Base-by-base conservation (phyloP, 2,329 filamentous ascomycete species). In the Aspergillus japonicus region DNA sequence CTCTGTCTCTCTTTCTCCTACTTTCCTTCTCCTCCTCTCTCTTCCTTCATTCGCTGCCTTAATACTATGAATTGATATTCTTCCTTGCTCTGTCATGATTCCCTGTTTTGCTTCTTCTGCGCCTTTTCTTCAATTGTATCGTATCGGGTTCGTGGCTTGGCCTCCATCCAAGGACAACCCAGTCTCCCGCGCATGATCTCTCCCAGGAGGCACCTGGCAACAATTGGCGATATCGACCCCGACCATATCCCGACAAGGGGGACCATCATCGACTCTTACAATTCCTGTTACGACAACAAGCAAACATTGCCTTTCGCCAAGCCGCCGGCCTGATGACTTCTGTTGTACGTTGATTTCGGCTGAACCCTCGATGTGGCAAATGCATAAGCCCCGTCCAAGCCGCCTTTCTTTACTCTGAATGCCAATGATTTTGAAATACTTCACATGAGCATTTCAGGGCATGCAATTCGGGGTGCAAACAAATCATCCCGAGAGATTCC, bases 121-220 rank as follows among this genome's bases (percentile, higher is more conserved):
- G 48, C 56, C 19, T 11, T 26, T 7, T 31, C 52, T 50, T 16
- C 33, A 12, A 29, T 49, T 23, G 33, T 19, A 39, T 39, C 48
- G 33, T 47, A 49, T 57, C 26, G 42, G 7, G 8, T 39, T 50
- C 29, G 47, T 51, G 47, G 50, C 52, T 51, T 50, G 29, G 19
- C 47, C 50, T 49, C 35, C 35, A 35, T 59, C 24, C 62, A 64
- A 64, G 58, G 62, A 50, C 60, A 57, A 59, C 63, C 65, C 39
- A 51, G 64, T 59, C 57, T 51, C 59, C 52, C 60, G 48, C 48
- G 50, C 55, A 62, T 64, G 58, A 47, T 44, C 44, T 19, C 47
- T 50, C 50, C 61, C 35, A 42, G 57, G 58, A 56, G 56, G 58
- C 26, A 58, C 51, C 61, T 50, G 58, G 61, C 19, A 47, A 42